phyloP scores from a whole-genome alignment of 1,284 basidiomycete genomes.

The Termitomyces sp. region DNA sequence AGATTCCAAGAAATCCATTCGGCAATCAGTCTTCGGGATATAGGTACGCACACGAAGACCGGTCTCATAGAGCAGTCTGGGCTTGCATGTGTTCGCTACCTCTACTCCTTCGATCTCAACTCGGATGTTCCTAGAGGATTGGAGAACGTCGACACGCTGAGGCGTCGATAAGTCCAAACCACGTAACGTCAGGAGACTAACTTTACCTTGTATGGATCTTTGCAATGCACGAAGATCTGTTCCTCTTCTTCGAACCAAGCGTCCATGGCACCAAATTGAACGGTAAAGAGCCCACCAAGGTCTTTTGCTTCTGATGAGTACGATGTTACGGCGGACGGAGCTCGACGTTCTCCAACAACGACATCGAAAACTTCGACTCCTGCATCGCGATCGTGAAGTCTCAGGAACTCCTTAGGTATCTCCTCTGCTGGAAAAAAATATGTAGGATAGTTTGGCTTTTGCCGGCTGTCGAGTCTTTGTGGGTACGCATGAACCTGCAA shows the following conservation, averaged over 20 bases:
- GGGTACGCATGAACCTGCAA: not conserved
- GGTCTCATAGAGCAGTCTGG: slow-evolving; percentile 56
- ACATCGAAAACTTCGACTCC: slow-evolving; percentile 41
- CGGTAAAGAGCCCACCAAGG: slow-evolving; percentile 42
- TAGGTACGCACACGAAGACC: slow-evolving; percentile 52
- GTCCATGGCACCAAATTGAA: slow-evolving; percentile 48
- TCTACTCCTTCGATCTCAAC: slow-evolving; percentile 58
- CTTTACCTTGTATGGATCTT: slow-evolving; percentile 62
- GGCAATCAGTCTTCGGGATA: slow-evolving; percentile 53
- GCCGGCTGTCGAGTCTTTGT: slow-evolving; percentile 40
- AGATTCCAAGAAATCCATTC: slow-evolving; percentile 43
- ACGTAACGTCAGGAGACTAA: not conserved
- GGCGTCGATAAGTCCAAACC: not conserved
- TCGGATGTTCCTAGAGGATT: slow-evolving; percentile 55
- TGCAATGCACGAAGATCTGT: slow-evolving; percentile 53
- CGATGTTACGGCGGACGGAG: slow-evolving; percentile 36
- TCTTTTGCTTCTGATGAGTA: slow-evolving; percentile 38
- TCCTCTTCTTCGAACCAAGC: slow-evolving; percentile 70
- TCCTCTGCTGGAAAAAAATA: slow-evolving; percentile 50
- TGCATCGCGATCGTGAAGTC: slow-evolving; percentile 24
- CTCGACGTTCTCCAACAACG: slow-evolving; percentile 35
- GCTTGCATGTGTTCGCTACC: slow-evolving; percentile 51
- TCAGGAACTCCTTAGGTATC: slow-evolving; percentile 37
- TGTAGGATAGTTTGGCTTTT: slow-evolving; percentile 44
- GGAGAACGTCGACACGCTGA: slow-evolving; percentile 55